Base-by-base conservation (phyloP, 805 yeast species). In the Monosporozyma aerobia region DNA sequence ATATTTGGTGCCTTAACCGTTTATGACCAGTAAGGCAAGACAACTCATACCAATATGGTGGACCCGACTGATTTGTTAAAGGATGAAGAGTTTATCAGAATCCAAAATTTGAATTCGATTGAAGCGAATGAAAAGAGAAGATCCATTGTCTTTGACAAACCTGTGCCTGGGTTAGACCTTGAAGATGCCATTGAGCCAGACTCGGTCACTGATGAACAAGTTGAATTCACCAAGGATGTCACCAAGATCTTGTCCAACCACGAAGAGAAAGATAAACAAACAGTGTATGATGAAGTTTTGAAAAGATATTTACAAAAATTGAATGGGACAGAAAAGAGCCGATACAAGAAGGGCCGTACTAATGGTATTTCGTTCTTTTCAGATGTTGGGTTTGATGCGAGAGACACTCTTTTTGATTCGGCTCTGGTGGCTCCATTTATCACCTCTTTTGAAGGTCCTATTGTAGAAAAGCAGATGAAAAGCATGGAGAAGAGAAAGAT, bases 381-480 rank as follows among this genome's bases (percentile, higher is more conserved):
- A 1, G 87, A 82, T 61, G 71, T 79, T 23, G 72, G 73, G 33
- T 80, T 81, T 59, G 60, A 57, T 23, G 61, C 69, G 8, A 60
- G 76, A 30, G 63, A 75, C 6, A 67, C 78, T 5, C 78, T 83
- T 22, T 73, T 83, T 57, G 90, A 83, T 62, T 69, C 74, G 16
- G 58, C 63, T 14, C 58, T 67, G 19, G 59, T 59, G 48, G 59
- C 59, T 39, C 67, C 67, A 10, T 62, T 65, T 69, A 16, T 53
- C 14, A 46, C 73, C 14, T 51, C 63, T n/a, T 64, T 66, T 53
- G 54, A 56, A 25, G 70, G 68, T 9, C 67, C 70, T 3, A 58
- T 64, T 11, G 44, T 60, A 43, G 69, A 65, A 48, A 61, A 57
- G 44, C 65, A 61, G 40, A 53, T 61, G n/a, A 60, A 49, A 32